phyloP scores from a whole-genome alignment of 169 alveolate genomes.

The Hepatocystis sp. region DNA sequence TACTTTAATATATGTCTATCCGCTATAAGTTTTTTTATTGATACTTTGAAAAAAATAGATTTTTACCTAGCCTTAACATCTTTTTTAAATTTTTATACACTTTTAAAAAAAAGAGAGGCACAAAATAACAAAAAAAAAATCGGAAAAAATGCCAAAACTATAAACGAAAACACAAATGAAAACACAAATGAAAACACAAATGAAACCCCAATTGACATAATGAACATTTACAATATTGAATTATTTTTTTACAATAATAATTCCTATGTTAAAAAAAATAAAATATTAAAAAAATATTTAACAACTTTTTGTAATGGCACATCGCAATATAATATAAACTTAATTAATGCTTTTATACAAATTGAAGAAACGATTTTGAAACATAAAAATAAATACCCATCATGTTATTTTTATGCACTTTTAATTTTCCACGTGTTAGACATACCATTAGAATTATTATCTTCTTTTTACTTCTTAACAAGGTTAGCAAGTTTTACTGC shows the following conservation, averaged over 20 bases:
- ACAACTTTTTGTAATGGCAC: slow-evolving; percentile 11
- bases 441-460: slow-evolving; percentile 7
- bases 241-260: slow-evolving; percentile 32
- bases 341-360: slow-evolving; percentile 11
- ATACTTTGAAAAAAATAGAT: slow-evolving; percentile 32
- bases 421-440: slow-evolving; percentile 21
- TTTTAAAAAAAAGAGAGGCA: not conserved
- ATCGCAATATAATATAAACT: slow-evolving; percentile 5
- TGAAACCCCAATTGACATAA: no score
- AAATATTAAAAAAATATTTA: slow-evolving; percentile 18
- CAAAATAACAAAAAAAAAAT: not conserved
- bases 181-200: no score
- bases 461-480: slow-evolving; percentile 23
- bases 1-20: slow-evolving; percentile 43
- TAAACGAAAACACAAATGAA: no score
- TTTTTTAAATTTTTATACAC: slow-evolving; percentile 6
- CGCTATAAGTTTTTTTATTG: slow-evolving; percentile 34
- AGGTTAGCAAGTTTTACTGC: slow-evolving; percentile 37
- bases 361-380: slow-evolving; percentile 40
- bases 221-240: not conserved
- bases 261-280: slow-evolving; percentile 23
- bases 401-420: slow-evolving; percentile 43
- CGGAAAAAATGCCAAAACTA: no score
- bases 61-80: not conserved
- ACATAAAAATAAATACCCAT: slow-evolving; percentile 14